Evolutionary conservation across 164 flowering plant genomes (phyloP), one percentile per base, ranked within the genome.

Genomic region (Kalanchoe fedtschenkoi): DNA sequence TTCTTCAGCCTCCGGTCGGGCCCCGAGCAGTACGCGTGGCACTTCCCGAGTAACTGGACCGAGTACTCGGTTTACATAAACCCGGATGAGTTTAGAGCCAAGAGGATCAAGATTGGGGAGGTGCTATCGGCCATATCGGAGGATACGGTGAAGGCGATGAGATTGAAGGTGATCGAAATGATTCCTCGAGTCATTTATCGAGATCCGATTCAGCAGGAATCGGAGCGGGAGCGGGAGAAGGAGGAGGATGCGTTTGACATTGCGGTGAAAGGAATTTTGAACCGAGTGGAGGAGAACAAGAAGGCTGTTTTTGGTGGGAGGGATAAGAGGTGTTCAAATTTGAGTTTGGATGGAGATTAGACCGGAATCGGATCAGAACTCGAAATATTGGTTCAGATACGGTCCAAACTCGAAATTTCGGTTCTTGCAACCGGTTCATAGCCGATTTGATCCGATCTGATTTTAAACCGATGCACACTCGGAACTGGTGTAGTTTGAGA

Each of bases 211-310:
- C n/a, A n/a, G n/a, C n/a, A 4, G 28, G 39, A 37, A 37, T n/a
- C n/a, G n/a, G 39, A 7, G 28, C 8, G 8, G 66, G 13, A 9
- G 32, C 22, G 44, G 24, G 62, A n/a, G 69, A 68, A 32, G 60
- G n/a, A 4, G 21, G 67, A 74, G 22, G 77, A 74, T 60, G 74
- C 77, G 14, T 68, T 74, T 59, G 74, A 71, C 19, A n/a, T 70
- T 15, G 70, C 74, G 1, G 65, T 74, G 6, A 19, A 56, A 7
- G 61, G 66, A 29, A 60, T 74, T 32, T 16, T 74, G 35, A 66
- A 72, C 34, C 74, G 73, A 63, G 64, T 74, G 22, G 72, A 72
- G 22, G 14, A 10, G 9, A 67, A 66, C 13, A 75, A 76, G 60
- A 47, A 28, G 15, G 55, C 35, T 21, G 72, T 67, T 21, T 56